Conservation (phyloP, 225 moss, liverwort and hornwort species). For the Marchantia polymorpha region DNA sequence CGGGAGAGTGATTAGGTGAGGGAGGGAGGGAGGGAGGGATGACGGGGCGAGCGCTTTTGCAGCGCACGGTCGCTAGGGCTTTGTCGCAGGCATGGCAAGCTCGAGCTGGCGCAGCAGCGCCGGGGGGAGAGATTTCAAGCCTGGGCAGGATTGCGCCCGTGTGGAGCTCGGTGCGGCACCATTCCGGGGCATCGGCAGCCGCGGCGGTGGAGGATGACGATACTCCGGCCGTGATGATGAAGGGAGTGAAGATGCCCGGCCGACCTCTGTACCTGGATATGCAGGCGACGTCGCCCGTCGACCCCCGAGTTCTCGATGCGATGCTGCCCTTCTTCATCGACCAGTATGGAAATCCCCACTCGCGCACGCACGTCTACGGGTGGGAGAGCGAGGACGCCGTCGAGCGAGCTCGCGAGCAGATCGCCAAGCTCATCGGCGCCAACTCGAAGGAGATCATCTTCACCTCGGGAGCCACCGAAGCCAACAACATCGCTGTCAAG, state of each 20-base stretch:
- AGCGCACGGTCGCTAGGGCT: constrained; percentile 26
- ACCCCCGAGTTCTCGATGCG: constrained; percentile 89
- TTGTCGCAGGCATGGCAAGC: constrained; percentile 29
- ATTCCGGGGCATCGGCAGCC: neutral
- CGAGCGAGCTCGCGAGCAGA: constrained; percentile 75
- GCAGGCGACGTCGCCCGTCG: constrained; percentile 97
- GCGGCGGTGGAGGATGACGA: constrained; percentile 20
- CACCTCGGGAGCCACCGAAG: constrained; percentile 91
- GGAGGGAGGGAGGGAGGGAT: neutral
- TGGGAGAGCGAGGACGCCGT: constrained; percentile 97
- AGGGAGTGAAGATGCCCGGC: constrained; percentile 88
- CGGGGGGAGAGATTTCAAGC: neutral
- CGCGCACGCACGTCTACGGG: constrained; percentile 85
- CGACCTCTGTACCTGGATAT: constrained; percentile 96
- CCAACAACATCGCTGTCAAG: constrained; percentile 84
- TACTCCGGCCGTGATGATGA: constrained; percentile 53
- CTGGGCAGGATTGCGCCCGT: neutral
- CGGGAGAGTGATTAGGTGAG: neutral
- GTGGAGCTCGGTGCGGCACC: constrained; percentile 27
- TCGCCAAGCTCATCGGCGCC: constrained; percentile 80
- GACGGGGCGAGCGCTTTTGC: constrained; percentile 25
- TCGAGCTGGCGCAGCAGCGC: neutral
- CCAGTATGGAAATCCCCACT: constrained; percentile 94
- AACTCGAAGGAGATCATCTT: constrained; percentile 90
- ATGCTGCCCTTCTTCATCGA: constrained; percentile 88